phyloP scores from a whole-genome alignment of 1,284 basidiomycete species.

The Puccinia triticina region DNA sequence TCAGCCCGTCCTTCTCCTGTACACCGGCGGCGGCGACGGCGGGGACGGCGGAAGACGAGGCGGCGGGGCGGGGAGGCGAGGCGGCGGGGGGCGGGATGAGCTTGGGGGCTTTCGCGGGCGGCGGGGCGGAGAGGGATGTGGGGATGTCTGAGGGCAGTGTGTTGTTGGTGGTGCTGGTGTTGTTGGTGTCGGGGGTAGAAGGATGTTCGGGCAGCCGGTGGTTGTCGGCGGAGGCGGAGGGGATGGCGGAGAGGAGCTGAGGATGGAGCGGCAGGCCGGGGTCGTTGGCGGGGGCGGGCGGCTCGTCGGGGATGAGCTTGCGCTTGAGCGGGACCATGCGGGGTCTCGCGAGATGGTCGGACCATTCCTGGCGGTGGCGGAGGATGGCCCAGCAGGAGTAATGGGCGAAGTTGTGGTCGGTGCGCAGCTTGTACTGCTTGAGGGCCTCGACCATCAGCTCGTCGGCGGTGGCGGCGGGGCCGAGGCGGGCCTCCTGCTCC shows the following conservation, averaged over 20 bases:
- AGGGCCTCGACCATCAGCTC: not conserved
- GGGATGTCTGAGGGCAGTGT: not conserved
- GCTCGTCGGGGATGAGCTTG: not conserved
- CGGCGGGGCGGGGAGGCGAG: not conserved
- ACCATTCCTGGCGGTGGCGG: not conserved
- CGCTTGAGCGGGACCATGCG: conserved; percentile 9
- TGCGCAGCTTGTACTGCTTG: not conserved
- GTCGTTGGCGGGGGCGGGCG: not conserved
- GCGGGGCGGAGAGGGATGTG: not conserved
- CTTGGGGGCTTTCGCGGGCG: not conserved
- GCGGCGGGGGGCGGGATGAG: not conserved
- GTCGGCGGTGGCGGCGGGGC: not conserved
- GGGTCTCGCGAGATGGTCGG: conserved; percentile 1
- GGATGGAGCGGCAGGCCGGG: not conserved
- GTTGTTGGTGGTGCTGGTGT: not conserved
- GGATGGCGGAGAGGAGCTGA: not conserved
- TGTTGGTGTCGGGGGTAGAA: not conserved
- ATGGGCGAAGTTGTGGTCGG: conserved; percentile 9
- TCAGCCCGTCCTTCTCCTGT: not conserved
- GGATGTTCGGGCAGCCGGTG: too few species aligned
- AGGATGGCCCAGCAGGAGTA: conserved; percentile 20
- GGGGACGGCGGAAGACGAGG: not conserved
- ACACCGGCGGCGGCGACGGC: too few species aligned
- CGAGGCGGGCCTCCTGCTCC: not conserved
- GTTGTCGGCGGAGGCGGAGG: too few species aligned